These are phyloP conservation scores for Coriaria nepalensis DNA, from an alignment of 306 rosid genomes.

Conservation along the genomic window DNA sequence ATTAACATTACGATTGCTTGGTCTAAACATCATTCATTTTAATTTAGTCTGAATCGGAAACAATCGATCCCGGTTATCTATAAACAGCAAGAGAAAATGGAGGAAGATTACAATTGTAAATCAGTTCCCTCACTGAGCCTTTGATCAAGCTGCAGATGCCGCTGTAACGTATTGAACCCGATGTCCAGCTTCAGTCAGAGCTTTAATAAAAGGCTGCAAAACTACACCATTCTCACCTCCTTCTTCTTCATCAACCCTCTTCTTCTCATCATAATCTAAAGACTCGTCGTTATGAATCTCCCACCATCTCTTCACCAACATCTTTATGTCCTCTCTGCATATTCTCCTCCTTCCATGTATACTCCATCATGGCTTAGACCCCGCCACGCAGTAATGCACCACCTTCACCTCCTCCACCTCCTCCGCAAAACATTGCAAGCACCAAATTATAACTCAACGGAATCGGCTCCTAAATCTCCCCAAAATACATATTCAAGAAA, in stretches of 20 bases:
- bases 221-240: conserved; percentile 15
- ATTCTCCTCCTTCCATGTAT: conserved; percentile 61
- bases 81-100: no score
- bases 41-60: no score
- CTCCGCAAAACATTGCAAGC: conserved; percentile 59
- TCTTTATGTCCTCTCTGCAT: conserved; percentile 74
- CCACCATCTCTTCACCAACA: conserved; percentile 71
- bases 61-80: no score
- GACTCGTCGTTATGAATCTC: conserved; percentile 44
- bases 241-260: not conserved
- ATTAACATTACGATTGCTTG: no score
- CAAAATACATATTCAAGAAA: conserved; percentile 55
- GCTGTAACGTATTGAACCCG: conserved; percentile 42
- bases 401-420: conserved; percentile 49
- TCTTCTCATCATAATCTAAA: conserved; percentile 26
- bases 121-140: no score
- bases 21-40: no score
- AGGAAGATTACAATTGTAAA: no score
- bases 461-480: conserved; percentile 38
- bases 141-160: conserved; percentile 71
- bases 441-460: conserved; percentile 47
- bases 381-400: conserved; percentile 78
- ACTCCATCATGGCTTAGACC: conserved; percentile 92
- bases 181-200: conserved; percentile 30
- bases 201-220: conserved; percentile 31